Percentiles rank a stretch among this genome's conserved stretches.
Conservation (phyloP, 495 filamentous ascomycete species). For the Antarctomyces pellizariae region DNA sequence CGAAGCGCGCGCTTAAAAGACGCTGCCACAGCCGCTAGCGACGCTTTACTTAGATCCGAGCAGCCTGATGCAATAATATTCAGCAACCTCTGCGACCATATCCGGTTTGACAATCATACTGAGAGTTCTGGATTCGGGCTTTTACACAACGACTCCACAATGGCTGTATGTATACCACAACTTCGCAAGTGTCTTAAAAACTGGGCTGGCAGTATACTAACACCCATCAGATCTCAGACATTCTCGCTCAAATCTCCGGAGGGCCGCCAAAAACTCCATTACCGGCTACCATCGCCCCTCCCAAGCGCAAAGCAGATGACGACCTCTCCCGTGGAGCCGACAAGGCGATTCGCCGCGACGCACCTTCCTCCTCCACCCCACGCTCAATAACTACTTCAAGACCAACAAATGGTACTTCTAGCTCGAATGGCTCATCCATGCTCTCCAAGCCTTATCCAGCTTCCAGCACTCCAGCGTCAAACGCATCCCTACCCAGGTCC, state of each 20-base stretch:
- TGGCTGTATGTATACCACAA: constrained; percentile 9
- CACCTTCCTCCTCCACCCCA: constrained; percentile 13
- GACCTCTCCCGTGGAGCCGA: constrained; percentile 15
- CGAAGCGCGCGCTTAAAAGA: no score
- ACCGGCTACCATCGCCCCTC: constrained; percentile 9
- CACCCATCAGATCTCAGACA: constrained; percentile 21
- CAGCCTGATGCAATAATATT: no score
- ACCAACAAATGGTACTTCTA: background rate
- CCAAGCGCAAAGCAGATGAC: constrained; percentile 30
- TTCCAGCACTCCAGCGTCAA: background rate
- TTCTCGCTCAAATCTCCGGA: constrained; percentile 30
- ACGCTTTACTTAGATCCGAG: no score
- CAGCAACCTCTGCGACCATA: no score
- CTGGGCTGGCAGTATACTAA: constrained; percentile 3
- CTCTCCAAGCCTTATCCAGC: background rate
- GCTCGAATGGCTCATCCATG: background rate
- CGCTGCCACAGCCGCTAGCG: no score
- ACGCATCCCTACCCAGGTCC: background rate
- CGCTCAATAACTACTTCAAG: constrained; percentile 7
- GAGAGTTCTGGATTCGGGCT: no score
- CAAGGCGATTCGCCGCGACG: constrained; percentile 6
- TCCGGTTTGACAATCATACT: no score
- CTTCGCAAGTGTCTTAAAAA: background rate
- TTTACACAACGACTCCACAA: no score
- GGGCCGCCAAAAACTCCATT: constrained; percentile 16